phyloP scores from a whole-genome alignment of 257 asterid species.

The Asclepias syriaca region DNA sequence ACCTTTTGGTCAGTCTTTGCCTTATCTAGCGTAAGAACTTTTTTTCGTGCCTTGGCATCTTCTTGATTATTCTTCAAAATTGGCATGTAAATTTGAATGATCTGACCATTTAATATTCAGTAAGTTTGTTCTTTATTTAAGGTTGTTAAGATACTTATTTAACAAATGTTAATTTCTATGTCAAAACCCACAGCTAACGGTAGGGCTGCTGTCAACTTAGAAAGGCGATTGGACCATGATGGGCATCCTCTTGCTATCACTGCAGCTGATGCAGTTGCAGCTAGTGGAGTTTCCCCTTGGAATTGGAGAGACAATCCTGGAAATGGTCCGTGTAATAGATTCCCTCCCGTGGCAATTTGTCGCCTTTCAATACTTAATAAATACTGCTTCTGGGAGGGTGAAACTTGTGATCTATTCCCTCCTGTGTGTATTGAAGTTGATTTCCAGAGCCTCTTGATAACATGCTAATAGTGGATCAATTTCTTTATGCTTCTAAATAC shows the following conservation, averaged over 20 bases:
- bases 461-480: background rate
- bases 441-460: background rate
- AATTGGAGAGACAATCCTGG: slow-evolving; percentile 83
- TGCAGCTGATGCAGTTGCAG: slow-evolving; percentile 73
- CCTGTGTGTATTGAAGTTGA: background rate
- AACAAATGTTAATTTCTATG: background rate
- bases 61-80: too few species aligned
- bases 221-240: slow-evolving; percentile 63
- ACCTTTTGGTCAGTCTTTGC: background rate
- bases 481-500: background rate
- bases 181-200: slow-evolving; percentile 44
- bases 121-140: background rate
- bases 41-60: background rate
- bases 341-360: background rate
- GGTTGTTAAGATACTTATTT: background rate
- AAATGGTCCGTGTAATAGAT: slow-evolving; percentile 42
- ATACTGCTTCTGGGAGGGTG: background rate
- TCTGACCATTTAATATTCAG: background rate
- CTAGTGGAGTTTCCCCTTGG: slow-evolving; percentile 77
- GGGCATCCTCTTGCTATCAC: slow-evolving; percentile 85
- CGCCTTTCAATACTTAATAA: background rate
- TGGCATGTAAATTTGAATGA: background rate
- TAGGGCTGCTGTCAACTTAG: slow-evolving; percentile 61
- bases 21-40: background rate
- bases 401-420: background rate